A percentile compares a stretch with the other conserved stretches of the same genome.
These are phyloP conservation scores for Eimeria mitis DNA, from an alignment of 169 alveolate species.

Conservation along the genomic window DNA sequence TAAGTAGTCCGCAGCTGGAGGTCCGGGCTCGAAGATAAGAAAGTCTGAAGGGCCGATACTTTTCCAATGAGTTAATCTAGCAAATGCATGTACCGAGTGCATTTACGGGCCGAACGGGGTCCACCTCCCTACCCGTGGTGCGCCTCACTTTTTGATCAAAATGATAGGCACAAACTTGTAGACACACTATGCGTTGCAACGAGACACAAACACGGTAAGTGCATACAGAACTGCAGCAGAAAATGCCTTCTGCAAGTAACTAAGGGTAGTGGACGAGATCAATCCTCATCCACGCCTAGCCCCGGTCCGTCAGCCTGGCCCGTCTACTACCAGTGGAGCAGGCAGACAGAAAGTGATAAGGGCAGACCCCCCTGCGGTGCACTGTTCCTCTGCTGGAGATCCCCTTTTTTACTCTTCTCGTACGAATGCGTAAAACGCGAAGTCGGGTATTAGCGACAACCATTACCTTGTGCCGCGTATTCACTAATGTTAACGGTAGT, in stretches of 20 bases:
- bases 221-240: neutral
- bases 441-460: neutral
- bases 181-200: neutral
- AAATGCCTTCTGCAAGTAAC: neutral
- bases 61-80: neutral
- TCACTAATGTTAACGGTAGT: neutral
- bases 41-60: neutral
- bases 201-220: neutral
- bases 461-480: neutral
- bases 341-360: neutral
- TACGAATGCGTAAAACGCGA: neutral
- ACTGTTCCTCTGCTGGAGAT: neutral
- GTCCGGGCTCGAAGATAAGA: neutral
- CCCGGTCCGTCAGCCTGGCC: too few relatives aligned
- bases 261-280: neutral
- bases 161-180: too few relatives aligned
- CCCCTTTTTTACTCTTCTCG: neutral
- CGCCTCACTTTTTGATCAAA: too few relatives aligned
- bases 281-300: too few relatives aligned
- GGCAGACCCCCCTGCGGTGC: neutral
- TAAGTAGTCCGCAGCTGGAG: neutral
- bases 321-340: neutral
- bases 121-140: too few relatives aligned
- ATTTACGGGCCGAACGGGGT: too few relatives aligned
- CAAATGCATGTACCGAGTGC: neutral